These are phyloP conservation scores for Biscutella laevigata DNA, from an alignment of 441 rosid species.

Conservation along the genomic window DNA sequence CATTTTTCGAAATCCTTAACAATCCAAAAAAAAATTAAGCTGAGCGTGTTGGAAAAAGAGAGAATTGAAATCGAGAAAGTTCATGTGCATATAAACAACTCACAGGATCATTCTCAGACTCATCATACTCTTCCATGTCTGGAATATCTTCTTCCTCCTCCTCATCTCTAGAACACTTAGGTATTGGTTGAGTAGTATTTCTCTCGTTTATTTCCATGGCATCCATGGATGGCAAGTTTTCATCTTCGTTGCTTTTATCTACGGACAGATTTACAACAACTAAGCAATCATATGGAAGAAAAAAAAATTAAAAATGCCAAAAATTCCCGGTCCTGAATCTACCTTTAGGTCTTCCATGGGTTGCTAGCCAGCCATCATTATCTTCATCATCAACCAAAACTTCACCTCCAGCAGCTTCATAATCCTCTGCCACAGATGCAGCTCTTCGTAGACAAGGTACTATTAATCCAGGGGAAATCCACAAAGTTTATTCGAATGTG, in stretches of 20 bases:
- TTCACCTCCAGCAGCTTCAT: constrained; percentile 95
- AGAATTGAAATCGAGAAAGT: neutral
- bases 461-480: constrained; percentile 17
- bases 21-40: too few species aligned
- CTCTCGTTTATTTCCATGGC: constrained; percentile 54
- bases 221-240: constrained; percentile 86
- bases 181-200: constrained; percentile 49
- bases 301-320: neutral
- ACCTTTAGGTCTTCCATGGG: constrained; percentile 97
- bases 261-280: neutral
- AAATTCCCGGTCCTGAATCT: constrained; percentile 2
- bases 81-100: constrained; percentile 20
- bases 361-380: constrained; percentile 94
- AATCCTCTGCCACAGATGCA: constrained; percentile 86
- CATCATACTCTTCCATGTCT: constrained; percentile 84
- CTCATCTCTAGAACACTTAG: constrained; percentile 68
- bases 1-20: neutral
- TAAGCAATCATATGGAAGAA: neutral
- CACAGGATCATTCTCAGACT: constrained; percentile 73
- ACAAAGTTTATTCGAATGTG: neutral
- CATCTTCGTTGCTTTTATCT: constrained; percentile 73
- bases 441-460: constrained; percentile 94
- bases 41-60: too few species aligned
- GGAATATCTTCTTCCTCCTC: constrained; percentile 81
- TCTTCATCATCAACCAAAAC: constrained; percentile 88